Evolutionary conservation across 1,139 yeast genomes (phyloP).

Genomic region (Taphrina betulina): DNA sequence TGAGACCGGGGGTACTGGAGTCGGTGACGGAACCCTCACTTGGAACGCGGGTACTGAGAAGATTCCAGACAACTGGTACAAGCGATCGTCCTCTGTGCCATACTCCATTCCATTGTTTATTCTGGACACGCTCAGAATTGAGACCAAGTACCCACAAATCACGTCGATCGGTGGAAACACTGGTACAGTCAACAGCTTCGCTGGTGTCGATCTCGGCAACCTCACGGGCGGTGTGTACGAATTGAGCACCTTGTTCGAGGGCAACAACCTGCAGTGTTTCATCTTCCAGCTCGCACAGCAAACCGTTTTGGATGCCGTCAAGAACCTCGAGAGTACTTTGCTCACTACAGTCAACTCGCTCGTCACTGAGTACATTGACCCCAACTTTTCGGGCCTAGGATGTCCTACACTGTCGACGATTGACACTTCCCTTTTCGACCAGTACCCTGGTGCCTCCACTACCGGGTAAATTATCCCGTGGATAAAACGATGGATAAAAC

Average conservation of each 20-base stretch:
- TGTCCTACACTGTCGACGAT: constrained; percentile 7
- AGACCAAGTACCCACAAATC: constrained; percentile 4
- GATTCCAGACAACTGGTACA: constrained; percentile 30
- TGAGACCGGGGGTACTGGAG: constrained; percentile 3
- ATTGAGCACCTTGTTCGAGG: constrained; percentile 3
- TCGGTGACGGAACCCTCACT: constrained; percentile 6
- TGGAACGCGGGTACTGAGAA: constrained; percentile 28
- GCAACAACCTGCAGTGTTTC: constrained; percentile 21
- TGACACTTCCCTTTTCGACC: background rate
- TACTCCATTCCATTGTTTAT: constrained; percentile 15
- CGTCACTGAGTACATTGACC: constrained; percentile 5
- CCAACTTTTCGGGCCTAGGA: background rate
- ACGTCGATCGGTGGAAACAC: constrained; percentile 24
- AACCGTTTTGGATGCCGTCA: constrained; percentile 6
- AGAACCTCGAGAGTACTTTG: constrained; percentile 1
- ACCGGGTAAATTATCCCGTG: too few species aligned
- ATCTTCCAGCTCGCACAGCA: constrained; percentile 7
- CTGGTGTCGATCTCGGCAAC: constrained; percentile 17
- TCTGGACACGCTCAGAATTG: constrained; percentile 11
- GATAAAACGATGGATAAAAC: too few species aligned
- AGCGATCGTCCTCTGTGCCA: constrained; percentile 11
- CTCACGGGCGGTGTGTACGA: constrained; percentile 14
- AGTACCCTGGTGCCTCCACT: constrained; percentile 12
- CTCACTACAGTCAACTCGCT: constrained; percentile 7
- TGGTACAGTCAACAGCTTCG: constrained; percentile 7